A percentile compares a stretch with the other conserved stretches of the same genome.
Evolutionary conservation across 1,284 basidiomycete species (phyloP).

Genomic region (Cryptococcus maquisensis): DNA sequence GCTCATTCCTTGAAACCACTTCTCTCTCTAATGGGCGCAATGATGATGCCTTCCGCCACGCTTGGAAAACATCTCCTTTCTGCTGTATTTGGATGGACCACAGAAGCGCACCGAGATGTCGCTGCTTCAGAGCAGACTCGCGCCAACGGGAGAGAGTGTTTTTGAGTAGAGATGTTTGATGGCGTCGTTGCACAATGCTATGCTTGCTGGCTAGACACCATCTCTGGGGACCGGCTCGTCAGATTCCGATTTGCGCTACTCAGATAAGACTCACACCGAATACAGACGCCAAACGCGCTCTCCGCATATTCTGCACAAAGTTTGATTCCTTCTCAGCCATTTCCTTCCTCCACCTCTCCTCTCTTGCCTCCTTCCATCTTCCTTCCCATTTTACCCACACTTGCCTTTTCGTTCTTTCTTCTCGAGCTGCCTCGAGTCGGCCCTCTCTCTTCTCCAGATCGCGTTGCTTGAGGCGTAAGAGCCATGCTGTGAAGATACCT

Average conservation of each 20-base stretch:
- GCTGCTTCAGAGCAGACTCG: not conserved
- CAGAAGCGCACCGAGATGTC: not conserved
- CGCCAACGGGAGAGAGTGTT: conserved; percentile 4
- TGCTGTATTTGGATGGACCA: not conserved
- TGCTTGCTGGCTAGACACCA: no score
- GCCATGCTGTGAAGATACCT: conserved; percentile 23
- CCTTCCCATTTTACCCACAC: conserved; percentile 28
- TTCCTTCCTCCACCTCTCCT: conserved; percentile 34
- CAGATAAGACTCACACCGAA: no score
- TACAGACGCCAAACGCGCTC: not conserved
- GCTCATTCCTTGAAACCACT: not conserved
- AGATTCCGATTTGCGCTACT: no score
- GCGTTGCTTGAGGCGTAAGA: conserved; percentile 11
- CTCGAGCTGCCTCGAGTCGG: not conserved
- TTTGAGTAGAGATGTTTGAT: no score
- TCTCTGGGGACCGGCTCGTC: no score
- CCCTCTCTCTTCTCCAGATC: conserved; percentile 15
- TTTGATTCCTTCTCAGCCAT: conserved; percentile 23
- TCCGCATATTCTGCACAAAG: conserved; percentile 11
- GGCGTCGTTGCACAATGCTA: no score
- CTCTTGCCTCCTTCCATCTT: conserved; percentile 19
- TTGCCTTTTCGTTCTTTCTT: not conserved
- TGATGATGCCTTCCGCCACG: conserved; percentile 17
- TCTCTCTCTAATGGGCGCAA: conserved; percentile 11
- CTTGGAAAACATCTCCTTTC: conserved; percentile 4